Evolutionary conservation across 371 early-diverging fungal genomes (phyloP).

Genomic region (Zychaea mexicana): DNA sequence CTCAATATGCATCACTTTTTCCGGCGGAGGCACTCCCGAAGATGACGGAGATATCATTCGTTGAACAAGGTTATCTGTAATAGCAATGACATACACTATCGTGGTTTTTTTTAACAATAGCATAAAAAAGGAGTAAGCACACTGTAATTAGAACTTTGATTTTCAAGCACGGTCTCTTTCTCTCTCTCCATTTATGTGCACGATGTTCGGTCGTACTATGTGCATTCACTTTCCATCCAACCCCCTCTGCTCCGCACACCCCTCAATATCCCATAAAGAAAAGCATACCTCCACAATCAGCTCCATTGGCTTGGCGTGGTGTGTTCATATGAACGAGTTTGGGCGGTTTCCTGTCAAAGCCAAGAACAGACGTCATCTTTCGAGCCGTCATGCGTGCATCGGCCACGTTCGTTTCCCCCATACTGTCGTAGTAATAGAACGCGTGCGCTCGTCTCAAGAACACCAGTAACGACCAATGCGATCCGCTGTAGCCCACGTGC

Average conservation of each 20-base stretch:
- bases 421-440: slow-evolving; percentile 53
- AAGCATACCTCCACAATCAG: slow-evolving; percentile 52
- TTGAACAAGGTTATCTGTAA: slow-evolving; percentile 34
- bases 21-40: slow-evolving; percentile 14
- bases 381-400: slow-evolving; percentile 26
- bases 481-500: slow-evolving; percentile 38
- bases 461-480: slow-evolving; percentile 55
- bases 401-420: slow-evolving; percentile 29
- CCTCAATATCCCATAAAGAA: too few relatives aligned
- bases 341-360: slow-evolving; percentile 3
- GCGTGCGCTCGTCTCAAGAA: slow-evolving; percentile 28
- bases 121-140: neutral
- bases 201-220: too few relatives aligned
- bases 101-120: too few relatives aligned
- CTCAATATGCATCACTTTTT: slow-evolving; percentile 16
- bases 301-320: slow-evolving; percentile 53
- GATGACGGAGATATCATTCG: slow-evolving; percentile 16
- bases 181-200: too few relatives aligned
- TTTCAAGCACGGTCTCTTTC: neutral
- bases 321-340: slow-evolving; percentile 32
- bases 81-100: slow-evolving; percentile 42
- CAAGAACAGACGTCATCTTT: slow-evolving; percentile 23
- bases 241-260: too few relatives aligned
- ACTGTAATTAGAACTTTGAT: neutral
- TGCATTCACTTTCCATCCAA: too few relatives aligned